Percentiles rank a stretch among this genome's conserved stretches.
These are phyloP conservation scores for Aspergillus leporis DNA, from an alignment of 495 filamentous ascomycete species.

Conservation along the genomic window DNA sequence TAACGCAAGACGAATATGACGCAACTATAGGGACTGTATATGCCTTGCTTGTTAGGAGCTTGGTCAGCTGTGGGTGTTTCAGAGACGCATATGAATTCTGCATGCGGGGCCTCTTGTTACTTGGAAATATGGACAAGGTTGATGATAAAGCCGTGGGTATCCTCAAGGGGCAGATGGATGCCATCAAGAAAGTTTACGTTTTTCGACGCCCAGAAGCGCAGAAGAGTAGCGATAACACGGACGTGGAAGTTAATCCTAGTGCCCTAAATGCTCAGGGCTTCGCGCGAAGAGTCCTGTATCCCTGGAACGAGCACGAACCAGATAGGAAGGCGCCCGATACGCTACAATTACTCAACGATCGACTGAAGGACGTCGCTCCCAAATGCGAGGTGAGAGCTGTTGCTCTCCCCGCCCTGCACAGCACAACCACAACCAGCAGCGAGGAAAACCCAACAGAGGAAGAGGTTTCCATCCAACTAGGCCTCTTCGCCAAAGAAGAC, in stretches of 20 bases:
- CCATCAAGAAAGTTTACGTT: conserved; percentile 28
- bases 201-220: conserved; percentile 32
- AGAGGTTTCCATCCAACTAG: conserved; percentile 66
- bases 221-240: neutral
- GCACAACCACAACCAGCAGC: conserved; percentile 24
- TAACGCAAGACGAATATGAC: conserved; percentile 44
- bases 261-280: conserved; percentile 68
- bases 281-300: conserved; percentile 85
- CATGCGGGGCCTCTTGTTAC: conserved; percentile 37
- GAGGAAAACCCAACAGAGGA: conserved; percentile 23
- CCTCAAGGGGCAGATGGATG: conserved; percentile 31
- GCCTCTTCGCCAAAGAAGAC: conserved; percentile 83
- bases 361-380: conserved; percentile 65
- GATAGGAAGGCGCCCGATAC: conserved; percentile 74
- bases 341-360: conserved; percentile 64
- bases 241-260: conserved; percentile 46
- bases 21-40: conserved; percentile 40
- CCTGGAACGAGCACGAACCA: conserved; percentile 90
- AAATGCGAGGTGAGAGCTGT: conserved; percentile 69
- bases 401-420: conserved; percentile 66
- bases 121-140: conserved; percentile 31
- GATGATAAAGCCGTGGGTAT: conserved; percentile 10
- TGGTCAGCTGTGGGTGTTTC: conserved; percentile 68
- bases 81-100: conserved; percentile 70
- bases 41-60: conserved; percentile 51